A percentile compares a stretch with the other conserved stretches of the same genome.
These are phyloP conservation scores for Solanum pinnatisectum DNA, from an alignment of 257 asterid species.

Conservation along the genomic window DNA sequence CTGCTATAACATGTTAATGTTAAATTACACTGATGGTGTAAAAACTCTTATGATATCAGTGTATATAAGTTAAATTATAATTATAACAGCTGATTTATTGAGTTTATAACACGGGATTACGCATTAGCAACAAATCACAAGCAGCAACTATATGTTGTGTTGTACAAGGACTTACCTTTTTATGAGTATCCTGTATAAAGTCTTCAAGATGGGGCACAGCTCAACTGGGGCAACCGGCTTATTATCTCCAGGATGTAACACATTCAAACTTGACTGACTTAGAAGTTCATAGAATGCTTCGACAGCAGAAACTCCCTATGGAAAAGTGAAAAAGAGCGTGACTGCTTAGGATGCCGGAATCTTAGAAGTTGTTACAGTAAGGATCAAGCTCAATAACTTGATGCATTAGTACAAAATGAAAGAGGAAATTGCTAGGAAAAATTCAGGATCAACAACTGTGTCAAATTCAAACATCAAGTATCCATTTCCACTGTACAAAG, in stretches of 20 bases:
- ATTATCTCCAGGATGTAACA: conserved; percentile 62
- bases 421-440: not conserved
- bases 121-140: not conserved
- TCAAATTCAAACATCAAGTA: not conserved
- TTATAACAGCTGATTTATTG: not conserved
- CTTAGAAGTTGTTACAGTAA: not conserved
- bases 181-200: conserved; percentile 58
- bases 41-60: not conserved
- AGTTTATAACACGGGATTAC: not conserved
- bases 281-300: conserved; percentile 80
- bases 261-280: conserved; percentile 63
- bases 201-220: conserved; percentile 78
- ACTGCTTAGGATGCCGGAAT: not conserved
- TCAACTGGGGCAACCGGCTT: conserved; percentile 80
- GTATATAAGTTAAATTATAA: not conserved
- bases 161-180: conserved; percentile 28
- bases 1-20: not conserved
- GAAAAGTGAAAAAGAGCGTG: not conserved
- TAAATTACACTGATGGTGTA: not conserved
- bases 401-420: not conserved
- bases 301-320: conserved; percentile 85
- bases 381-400: not conserved
- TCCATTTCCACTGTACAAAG: not conserved
- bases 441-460: not conserved
- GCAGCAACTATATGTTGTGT: not conserved